Percentiles rank a stretch among this genome's conserved stretches.
Evolutionary conservation across 768 basidiomycete genomes (phyloP).

Genomic region (Lactarius vividus): DNA sequence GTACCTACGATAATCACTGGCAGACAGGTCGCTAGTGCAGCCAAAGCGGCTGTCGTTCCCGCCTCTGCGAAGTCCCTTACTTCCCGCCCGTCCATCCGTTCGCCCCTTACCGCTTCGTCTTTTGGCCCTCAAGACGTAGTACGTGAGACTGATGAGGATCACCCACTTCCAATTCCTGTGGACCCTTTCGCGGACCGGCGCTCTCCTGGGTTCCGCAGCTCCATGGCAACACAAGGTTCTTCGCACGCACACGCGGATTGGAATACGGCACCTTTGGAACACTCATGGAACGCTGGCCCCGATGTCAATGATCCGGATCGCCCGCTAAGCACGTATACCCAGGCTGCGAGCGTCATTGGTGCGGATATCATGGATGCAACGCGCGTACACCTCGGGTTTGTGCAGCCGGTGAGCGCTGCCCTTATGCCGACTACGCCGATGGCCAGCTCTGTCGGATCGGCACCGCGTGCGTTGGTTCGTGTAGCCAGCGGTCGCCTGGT

Average conservation of each 20-base stretch:
- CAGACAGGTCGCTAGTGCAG: conserved; percentile 71
- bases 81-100: conserved; percentile 50
- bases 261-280: conserved; percentile 8
- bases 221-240: conserved; percentile 29
- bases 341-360: conserved; percentile 40
- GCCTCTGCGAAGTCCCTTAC: conserved; percentile 38
- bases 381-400: conserved; percentile 61
- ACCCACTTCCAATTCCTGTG: conserved; percentile 29
- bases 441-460: conserved; percentile 28
- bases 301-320: conserved; percentile 41
- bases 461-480: conserved; percentile 48
- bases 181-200: conserved; percentile 70
- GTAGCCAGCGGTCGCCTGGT: conserved; percentile 65
- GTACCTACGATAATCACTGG: conserved; percentile 78
- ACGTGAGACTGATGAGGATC: conserved; percentile 43
- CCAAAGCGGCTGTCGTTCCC: conserved; percentile 72
- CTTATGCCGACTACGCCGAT: conserved; percentile 26
- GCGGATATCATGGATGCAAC: conserved; percentile 63
- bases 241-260: conserved; percentile 34
- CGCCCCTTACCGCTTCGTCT: conserved; percentile 67
- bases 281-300: conserved; percentile 28
- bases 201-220: conserved; percentile 35
- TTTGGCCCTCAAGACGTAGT: conserved; percentile 69
- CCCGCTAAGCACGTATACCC: conserved; percentile 61
- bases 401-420: conserved; percentile 32